phyloP scores from a whole-genome alignment of 768 basidiomycete species.

The Lyophyllum decastes region DNA sequence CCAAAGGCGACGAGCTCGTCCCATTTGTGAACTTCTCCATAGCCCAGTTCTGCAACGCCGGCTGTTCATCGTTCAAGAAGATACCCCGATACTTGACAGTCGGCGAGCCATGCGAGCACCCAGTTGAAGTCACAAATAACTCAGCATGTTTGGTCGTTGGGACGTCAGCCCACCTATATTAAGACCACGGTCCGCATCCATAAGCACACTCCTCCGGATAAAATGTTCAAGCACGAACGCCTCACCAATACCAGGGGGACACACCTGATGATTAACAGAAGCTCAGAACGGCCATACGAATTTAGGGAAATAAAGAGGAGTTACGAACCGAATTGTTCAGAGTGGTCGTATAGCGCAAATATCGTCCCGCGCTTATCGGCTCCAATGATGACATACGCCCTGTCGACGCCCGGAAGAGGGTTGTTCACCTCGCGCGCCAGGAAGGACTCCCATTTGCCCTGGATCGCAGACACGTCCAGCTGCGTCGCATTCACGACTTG shows the following conservation, averaged over 20 bases:
- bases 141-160: slow-evolving; percentile 51
- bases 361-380: slow-evolving; percentile 72
- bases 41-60: slow-evolving; percentile 72
- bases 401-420: slow-evolving; percentile 56
- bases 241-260: slow-evolving; percentile 70
- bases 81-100: slow-evolving; percentile 73
- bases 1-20: slow-evolving; percentile 46
- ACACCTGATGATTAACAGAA: slow-evolving; percentile 41
- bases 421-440: slow-evolving; percentile 51
- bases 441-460: slow-evolving; percentile 71
- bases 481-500: slow-evolving; percentile 51
- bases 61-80: slow-evolving; percentile 79
- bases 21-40: slow-evolving; percentile 68
- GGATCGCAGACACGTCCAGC: slow-evolving; percentile 55
- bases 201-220: background rate
- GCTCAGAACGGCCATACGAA: background rate
- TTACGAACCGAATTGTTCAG: slow-evolving; percentile 62
- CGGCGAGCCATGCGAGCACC: slow-evolving; percentile 60
- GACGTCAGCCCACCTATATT: slow-evolving; percentile 76
- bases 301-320: background rate
- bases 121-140: slow-evolving; percentile 45
- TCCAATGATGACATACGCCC: slow-evolving; percentile 69
- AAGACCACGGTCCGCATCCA: background rate
- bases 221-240: slow-evolving; percentile 9
- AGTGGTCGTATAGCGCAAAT: slow-evolving; percentile 65